Base-by-base conservation (phyloP, 2,329 filamentous ascomycete species). In the Ophiosphaerella narmari region DNA sequence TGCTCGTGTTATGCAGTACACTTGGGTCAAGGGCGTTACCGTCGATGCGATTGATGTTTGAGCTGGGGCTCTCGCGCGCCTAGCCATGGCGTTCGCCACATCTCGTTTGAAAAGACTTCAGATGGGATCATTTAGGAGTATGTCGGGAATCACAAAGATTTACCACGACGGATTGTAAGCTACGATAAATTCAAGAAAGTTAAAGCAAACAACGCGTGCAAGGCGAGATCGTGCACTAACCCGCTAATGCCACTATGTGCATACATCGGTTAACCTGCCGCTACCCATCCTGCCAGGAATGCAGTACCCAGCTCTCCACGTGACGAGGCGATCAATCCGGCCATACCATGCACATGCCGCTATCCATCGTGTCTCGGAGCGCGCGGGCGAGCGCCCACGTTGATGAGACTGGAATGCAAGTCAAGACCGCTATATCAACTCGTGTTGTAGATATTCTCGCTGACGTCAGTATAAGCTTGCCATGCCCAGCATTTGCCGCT, bases 41-140 rank as follows among this genome's bases (percentile, higher is more conserved):
- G 87, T 93, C 63, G 89, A 93, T 72, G 89, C 89, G 57, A 85
- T 92, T 72, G 90, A 94, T 77, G 89, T 94, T 74, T 93, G 85
- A 67, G 60, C 59, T 52, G 50, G 45, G 52, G 49, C 52, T 62
- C 55, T 41, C 35, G 54, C 50, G 52, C 45, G 51, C 56, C 48
- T 42, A 61, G 59, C 62, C 46, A 62, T 59, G 63, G 65, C 62
- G 60, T 65, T 63, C 49, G 53, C 23, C 45, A 53, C 34, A 47
- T 39, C 52, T 52, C 55, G 55, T 46, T 59, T 52, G 54, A 50
- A 46, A 52, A 51, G 47, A 60, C 61, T 63, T 62, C 59, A 43
- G 51, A 44, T 26, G 43, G 40, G 57, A 48, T 61, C 54, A 62
- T 57, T 46, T 61, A 55, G 46, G 48, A 50, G 46, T 24, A 58